A percentile compares a stretch with the other conserved stretches of the same genome.
These are phyloP conservation scores for Parathielavia hyrcaniae DNA, from an alignment of 495 filamentous ascomycete species.

Conservation along the genomic window DNA sequence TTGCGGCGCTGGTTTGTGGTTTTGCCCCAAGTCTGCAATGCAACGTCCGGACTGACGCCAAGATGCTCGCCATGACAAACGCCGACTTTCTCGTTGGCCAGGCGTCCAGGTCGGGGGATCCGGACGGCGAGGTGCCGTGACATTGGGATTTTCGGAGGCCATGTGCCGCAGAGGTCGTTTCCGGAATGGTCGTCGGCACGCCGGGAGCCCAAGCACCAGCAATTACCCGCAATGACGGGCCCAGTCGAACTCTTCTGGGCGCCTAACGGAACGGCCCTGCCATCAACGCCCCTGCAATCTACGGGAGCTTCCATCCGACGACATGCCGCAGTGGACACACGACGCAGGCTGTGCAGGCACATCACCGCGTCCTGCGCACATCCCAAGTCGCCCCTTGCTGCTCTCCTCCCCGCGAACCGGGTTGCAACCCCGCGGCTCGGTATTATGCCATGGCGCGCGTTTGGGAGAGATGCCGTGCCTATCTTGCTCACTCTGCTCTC, in stretches of 20 bases:
- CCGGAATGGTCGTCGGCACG: slow-evolving; percentile 28
- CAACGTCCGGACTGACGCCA: background rate
- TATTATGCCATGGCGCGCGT: background rate
- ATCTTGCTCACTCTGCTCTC: background rate
- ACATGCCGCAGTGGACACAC: background rate
- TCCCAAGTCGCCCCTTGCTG: background rate
- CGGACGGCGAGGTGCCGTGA: background rate
- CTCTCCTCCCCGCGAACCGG: background rate
- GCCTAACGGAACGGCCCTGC: slow-evolving; percentile 7
- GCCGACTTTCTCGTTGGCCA: background rate
- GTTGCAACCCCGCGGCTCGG: background rate
- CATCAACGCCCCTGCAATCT: slow-evolving; percentile 15
- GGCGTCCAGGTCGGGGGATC: background rate
- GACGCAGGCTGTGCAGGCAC: background rate
- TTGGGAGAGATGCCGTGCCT: background rate
- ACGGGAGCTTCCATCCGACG: slow-evolving; percentile 15
- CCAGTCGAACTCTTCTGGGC: background rate
- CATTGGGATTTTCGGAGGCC: slow-evolving; percentile 18
- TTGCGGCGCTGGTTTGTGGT: background rate
- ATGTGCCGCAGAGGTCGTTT: slow-evolving; percentile 23
- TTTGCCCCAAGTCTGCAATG: background rate
- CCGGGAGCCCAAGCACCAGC: slow-evolving; percentile 30
- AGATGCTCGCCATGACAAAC: slow-evolving; percentile 2
- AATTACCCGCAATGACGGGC: slow-evolving; percentile 8
- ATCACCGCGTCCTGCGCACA: background rate